Conservation (phyloP, 257 asterid genomes). For the Plantago ovata region DNA sequence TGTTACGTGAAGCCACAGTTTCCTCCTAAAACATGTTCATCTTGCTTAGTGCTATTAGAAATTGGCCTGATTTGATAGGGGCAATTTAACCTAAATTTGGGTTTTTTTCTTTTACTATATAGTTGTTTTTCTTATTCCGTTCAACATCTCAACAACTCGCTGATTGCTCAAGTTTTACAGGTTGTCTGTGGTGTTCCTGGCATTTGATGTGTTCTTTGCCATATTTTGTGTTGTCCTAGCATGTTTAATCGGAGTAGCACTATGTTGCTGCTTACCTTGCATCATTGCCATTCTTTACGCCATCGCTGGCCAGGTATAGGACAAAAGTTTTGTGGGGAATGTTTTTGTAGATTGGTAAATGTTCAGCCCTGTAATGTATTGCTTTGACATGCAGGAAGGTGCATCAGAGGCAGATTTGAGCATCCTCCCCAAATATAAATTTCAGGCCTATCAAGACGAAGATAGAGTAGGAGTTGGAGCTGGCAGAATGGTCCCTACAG, state of each 20-base stretch:
- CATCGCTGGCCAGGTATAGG: conserved; percentile 89
- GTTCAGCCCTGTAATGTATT: background rate
- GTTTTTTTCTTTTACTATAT: background rate
- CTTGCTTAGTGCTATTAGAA: no score
- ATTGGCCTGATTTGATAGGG: no score
- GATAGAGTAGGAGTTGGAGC: conserved; percentile 48
- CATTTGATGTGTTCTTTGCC: conserved; percentile 97
- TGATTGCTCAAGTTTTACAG: conserved; percentile 53
- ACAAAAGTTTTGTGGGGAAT: background rate
- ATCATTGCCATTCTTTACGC: conserved; percentile 96
- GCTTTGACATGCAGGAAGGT: conserved; percentile 64
- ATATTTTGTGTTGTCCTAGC: conserved; percentile 92
- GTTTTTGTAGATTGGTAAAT: background rate
- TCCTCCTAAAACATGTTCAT: no score
- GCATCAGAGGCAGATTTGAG: conserved; percentile 94
- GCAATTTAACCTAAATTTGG: background rate
- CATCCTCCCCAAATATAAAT: conserved; percentile 75
- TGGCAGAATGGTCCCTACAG: conserved; percentile 81
- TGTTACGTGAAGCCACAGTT: no score
- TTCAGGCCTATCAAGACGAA: conserved; percentile 55
- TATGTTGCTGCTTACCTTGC: conserved; percentile 99
- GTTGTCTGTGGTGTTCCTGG: conserved; percentile 95
- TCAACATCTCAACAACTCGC: conserved; percentile 18
- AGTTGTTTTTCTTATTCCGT: background rate
- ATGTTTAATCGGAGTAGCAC: conserved; percentile 86